Base-by-base conservation (phyloP, 1,139 yeast species). In the Geotrichum armillariae region DNA sequence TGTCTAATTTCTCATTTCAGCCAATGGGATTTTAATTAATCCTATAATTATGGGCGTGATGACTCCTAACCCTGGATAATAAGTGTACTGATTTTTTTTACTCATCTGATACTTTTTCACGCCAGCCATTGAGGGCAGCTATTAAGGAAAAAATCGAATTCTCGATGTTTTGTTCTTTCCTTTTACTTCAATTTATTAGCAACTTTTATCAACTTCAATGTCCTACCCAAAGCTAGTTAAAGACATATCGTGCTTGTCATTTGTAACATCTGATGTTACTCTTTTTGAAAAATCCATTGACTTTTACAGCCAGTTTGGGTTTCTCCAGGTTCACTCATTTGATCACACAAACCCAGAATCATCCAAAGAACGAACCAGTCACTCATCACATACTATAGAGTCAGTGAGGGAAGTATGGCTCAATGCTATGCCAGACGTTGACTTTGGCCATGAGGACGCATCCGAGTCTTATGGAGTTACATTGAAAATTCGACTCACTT, bases 251-350 rank as follows among this genome's bases (percentile, higher is more conserved):
- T 79, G 78, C 58, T 71, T 79, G 46, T 82, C 89, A 36, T 67
- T 85, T 50, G 82, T 82, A 27, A 82, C 90, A 16, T 67, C 71
- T 47, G 78, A 76, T 59, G 68, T 72, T 6, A 66, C 62, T 21
- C 66, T 69, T 55, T 85, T 76, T 65, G 64, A 63, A 4, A 63
- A 70, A 34, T 65, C 85, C 29, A 68, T 77, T 46, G 61, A 69
- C 18, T 85, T 83, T 68, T 85, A 85, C 66, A 62, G 66, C 53
- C 58, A 64, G 18, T 72, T 85, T 45, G 91, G 91, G 23, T 84
- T 85, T 64, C 53, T 74, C 69, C 61, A 73, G 70, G 62, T 74
- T 67, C 67, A 70, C 63, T 61, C 76, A 71, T 58, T 67, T 70
- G 50, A 74, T 68, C 61, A 60, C 34, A 54, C 56, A 22, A 50